A percentile compares a stretch with the other conserved stretches of the same genome.
Evolutionary conservation across 2,329 filamentous ascomycete genomes (phyloP).

Genomic region (Xylariaceae sp.): DNA sequence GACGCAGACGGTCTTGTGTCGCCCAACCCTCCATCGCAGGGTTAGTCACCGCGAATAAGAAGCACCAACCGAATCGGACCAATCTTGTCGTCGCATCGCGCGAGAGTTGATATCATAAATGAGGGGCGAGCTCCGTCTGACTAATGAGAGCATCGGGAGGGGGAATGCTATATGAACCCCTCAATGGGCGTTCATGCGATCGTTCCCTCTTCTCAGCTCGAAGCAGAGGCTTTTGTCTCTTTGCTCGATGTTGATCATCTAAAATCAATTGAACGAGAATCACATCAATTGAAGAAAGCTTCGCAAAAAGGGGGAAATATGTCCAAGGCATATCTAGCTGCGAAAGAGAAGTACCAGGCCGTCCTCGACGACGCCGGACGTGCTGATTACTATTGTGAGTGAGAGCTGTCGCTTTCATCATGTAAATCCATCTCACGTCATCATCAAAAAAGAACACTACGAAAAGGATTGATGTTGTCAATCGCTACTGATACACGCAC

Average conservation of each 20-base stretch:
- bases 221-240: neutral
- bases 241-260: neutral
- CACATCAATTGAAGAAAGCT: neutral
- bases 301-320: slow-evolving; percentile 15
- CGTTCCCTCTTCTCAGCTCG: neutral
- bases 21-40: neutral
- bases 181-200: neutral
- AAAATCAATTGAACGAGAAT: neutral
- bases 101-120: slow-evolving; percentile 29
- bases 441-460: too few species aligned
- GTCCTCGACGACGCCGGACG: slow-evolving; percentile 32
- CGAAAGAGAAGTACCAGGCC: slow-evolving; percentile 34
- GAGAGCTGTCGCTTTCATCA: neutral
- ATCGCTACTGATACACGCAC: neutral
- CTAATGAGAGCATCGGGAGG: slow-evolving; percentile 15
- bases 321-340: slow-evolving; percentile 30
- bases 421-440: too few species aligned
- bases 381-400: slow-evolving; percentile 31
- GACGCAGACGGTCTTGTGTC: neutral
- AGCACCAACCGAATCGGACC: neutral
- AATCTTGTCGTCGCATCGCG: neutral
- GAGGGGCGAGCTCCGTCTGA: slow-evolving; percentile 23
- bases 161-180: slow-evolving; percentile 17
- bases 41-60: neutral
- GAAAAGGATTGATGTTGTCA: neutral